These are phyloP conservation scores for Acrocalymma vagum DNA, from an alignment of 2,329 filamentous ascomycete species.

Conservation along the genomic window DNA sequence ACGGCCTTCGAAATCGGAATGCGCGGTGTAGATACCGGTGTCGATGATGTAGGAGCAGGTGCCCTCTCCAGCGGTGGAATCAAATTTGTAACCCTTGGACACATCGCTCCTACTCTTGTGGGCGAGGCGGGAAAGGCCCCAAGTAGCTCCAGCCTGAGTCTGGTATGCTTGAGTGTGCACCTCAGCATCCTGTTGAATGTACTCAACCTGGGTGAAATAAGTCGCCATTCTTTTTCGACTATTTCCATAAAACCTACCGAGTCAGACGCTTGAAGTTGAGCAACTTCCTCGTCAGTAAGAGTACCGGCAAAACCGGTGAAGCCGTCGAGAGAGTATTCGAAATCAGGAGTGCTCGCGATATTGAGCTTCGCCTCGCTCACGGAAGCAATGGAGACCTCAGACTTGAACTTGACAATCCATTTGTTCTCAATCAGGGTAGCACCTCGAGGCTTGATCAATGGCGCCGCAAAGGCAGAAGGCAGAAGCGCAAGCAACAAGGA, in stretches of 20 bases:
- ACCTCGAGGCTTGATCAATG: constrained; percentile 43
- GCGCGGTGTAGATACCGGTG: constrained; percentile 66
- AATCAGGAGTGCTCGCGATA: constrained; percentile 26
- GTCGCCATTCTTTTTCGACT: accelerated
- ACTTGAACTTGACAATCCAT: constrained; percentile 57
- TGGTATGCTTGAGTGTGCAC: constrained; percentile 39
- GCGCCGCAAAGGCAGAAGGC: constrained; percentile 47
- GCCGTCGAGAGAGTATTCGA: constrained; percentile 43
- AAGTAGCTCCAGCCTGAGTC: constrained; percentile 46
- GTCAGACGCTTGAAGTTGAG: constrained; percentile 30
- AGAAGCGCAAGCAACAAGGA: constrained; percentile 42
- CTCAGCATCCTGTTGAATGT: constrained; percentile 44
- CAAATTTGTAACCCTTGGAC: constrained; percentile 46
- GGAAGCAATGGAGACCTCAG: constrained; percentile 27
- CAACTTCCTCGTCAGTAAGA: constrained; percentile 34
- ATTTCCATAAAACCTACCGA: constrained; percentile 25
- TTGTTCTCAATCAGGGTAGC: constrained; percentile 44
- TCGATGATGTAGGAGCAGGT: constrained; percentile 70
- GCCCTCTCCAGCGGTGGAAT: constrained; percentile 44
- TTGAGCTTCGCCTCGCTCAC: constrained; percentile 27
- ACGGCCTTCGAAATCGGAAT: constrained; percentile 53
- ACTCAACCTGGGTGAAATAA: constrained; percentile 34
- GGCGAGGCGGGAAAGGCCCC: constrained; percentile 51
- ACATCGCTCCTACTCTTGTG: constrained; percentile 36
- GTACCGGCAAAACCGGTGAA: constrained; percentile 49